A percentile compares a stretch with the other conserved stretches of the same genome.
Evolutionary conservation across 257 asterid genomes (phyloP).

Genomic region (Fraxinus quadrangulata): DNA sequence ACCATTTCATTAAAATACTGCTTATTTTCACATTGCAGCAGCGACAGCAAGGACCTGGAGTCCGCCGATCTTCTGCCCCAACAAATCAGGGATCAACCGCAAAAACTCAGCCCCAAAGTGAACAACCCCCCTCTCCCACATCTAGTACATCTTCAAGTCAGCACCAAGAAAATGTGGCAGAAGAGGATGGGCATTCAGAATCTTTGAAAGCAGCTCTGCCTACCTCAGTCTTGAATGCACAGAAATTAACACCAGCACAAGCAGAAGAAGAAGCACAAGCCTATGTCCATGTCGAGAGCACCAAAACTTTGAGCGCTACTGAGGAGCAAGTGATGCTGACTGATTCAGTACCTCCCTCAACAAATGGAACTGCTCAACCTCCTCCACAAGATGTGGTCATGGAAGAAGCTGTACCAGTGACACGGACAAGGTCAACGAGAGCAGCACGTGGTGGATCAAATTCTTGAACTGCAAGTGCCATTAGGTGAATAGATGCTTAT

Average conservation of each 20-base stretch:
- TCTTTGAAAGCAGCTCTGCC: conserved; percentile 24
- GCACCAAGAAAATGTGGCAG: conserved; percentile 44
- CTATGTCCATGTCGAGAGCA: conserved; percentile 13
- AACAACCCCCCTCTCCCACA: conserved; percentile 43
- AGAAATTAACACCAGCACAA: conserved; percentile 25
- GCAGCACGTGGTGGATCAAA: conserved; percentile 15
- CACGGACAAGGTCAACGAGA: conserved; percentile 38
- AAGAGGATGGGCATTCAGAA: conserved; percentile 44
- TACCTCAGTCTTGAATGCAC: conserved; percentile 29
- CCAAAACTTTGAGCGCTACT: conserved; percentile 27
- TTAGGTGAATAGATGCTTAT: background rate
- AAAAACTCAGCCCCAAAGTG: conserved; percentile 36
- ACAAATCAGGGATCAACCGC: conserved; percentile 32
- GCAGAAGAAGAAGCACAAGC: background rate
- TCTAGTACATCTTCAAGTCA: conserved; percentile 47
- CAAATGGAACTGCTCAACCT: conserved; percentile 22
- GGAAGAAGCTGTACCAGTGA: conserved; percentile 31
- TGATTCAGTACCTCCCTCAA: conserved; percentile 24
- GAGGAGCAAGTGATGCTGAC: conserved; percentile 30
- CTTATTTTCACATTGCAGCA: conserved; percentile 34
- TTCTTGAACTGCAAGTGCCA: background rate
- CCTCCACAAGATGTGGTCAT: conserved; percentile 15
- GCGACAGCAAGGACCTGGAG: conserved; percentile 42
- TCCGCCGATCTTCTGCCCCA: conserved; percentile 40
- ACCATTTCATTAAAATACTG: background rate